Percentiles rank a stretch among this genome's conserved stretches.
Evolutionary conservation across 345 rosid species (phyloP).

Genomic region (Eucalyptus regnans): DNA sequence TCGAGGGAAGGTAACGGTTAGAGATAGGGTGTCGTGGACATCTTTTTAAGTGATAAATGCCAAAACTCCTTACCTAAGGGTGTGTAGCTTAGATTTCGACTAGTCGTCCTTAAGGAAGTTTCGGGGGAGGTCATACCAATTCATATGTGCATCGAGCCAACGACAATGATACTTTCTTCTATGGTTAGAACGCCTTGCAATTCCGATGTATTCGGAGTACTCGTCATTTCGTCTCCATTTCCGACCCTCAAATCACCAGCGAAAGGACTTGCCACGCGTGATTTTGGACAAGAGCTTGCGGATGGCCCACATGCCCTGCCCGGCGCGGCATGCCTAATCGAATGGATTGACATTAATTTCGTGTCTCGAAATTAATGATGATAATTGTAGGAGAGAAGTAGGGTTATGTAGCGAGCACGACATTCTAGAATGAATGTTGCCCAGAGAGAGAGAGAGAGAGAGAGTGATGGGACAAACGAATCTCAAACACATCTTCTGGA

Average conservation of each 20-base stretch:
- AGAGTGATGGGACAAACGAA: not conserved
- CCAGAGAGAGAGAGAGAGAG: not conserved
- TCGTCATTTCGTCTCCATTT: not conserved
- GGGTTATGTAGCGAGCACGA: not conserved
- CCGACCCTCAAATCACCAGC: not conserved
- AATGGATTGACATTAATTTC: not conserved
- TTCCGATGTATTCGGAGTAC: not conserved
- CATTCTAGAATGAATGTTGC: not conserved
- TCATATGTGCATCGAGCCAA: not conserved
- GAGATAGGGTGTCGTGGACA: accelerated
- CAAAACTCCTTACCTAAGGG: not conserved
- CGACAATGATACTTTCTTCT: not conserved
- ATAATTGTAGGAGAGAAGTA: not conserved
- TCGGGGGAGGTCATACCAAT: not conserved
- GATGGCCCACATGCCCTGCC: not conserved
- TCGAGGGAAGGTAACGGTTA: not conserved
- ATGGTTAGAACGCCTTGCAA: not conserved
- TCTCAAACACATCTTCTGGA: not conserved
- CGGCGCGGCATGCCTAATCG: not conserved
- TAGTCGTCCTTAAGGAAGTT: not conserved
- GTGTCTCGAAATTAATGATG: too few relatives aligned
- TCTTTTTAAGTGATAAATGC: not conserved
- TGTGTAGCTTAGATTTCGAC: not conserved
- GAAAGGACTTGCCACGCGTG: not conserved
- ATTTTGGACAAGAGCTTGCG: not conserved